Percentiles rank a stretch among this genome's conserved stretches.
Conservation (phyloP, 2,329 filamentous ascomycete species). For the Colletotrichum nymphaeae region DNA sequence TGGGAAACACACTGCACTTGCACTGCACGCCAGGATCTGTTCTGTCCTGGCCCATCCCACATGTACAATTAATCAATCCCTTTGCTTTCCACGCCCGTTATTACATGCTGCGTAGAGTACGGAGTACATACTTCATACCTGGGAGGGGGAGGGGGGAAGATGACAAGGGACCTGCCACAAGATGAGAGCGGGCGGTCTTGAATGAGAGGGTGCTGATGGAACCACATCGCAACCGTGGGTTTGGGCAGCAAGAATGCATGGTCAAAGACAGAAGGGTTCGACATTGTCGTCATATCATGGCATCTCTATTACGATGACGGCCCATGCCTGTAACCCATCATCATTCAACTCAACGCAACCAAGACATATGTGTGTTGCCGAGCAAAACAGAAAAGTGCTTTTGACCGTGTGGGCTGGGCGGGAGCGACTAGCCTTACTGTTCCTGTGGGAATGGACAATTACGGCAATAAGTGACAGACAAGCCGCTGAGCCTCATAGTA, state of each 20-base stretch:
- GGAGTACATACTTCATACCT: too few species aligned
- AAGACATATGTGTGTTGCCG: not conserved
- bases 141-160: slow-evolving; percentile 6
- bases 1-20: not conserved
- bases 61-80: not conserved
- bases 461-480: slow-evolving; percentile 1
- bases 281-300: slow-evolving; percentile 33
- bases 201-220: slow-evolving; percentile 30
- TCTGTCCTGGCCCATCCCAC: not conserved
- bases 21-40: slow-evolving; percentile 1
- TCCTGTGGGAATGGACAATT: not conserved
- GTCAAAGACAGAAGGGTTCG: slow-evolving; percentile 20
- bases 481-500: slow-evolving; percentile 16
- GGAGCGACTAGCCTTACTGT: not conserved
- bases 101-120: not conserved
- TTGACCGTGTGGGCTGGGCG: not conserved
- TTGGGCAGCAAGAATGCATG: slow-evolving; percentile 29
- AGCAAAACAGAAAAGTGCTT: not conserved
- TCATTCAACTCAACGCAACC: not conserved
- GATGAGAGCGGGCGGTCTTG: slow-evolving; percentile 28
- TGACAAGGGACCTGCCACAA: slow-evolving; percentile 25
- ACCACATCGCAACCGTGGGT: slow-evolving; percentile 29
- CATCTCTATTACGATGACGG: slow-evolving; percentile 23
- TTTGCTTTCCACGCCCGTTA: slow-evolving; percentile 7
- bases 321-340: slow-evolving; percentile 7